These are phyloP conservation scores for Mariannaea sp. DNA, from an alignment of 2,329 filamentous ascomycete genomes.

Conservation along the genomic window DNA sequence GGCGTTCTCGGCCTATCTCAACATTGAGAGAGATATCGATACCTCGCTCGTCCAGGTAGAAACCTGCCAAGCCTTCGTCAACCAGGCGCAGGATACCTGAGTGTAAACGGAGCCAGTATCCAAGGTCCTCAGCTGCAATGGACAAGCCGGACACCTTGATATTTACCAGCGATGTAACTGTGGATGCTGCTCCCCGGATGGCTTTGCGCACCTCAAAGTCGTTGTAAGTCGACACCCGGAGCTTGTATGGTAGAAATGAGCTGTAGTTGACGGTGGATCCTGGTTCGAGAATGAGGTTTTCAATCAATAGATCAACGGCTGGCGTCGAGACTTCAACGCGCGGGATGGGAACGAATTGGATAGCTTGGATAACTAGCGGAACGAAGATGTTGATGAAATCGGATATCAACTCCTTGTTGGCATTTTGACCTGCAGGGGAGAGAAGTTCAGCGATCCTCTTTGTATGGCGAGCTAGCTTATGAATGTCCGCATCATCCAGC, in stretches of 20 bases:
- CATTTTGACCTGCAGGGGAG: slow-evolving; percentile 65
- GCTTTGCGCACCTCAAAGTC: slow-evolving; percentile 85
- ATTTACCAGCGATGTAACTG: slow-evolving; percentile 71
- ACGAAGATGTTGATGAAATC: slow-evolving; percentile 82
- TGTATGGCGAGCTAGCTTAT: slow-evolving; percentile 69
- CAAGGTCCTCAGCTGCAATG: slow-evolving; percentile 81
- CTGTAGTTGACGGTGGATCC: slow-evolving; percentile 82
- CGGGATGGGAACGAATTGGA: slow-evolving; percentile 90
- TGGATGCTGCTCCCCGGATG: slow-evolving; percentile 63
- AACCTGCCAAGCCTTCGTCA: slow-evolving; percentile 84
- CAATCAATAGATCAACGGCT: slow-evolving; percentile 81
- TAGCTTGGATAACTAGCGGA: slow-evolving; percentile 73
- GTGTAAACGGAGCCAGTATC: slow-evolving; percentile 86
- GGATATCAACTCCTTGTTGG: slow-evolving; percentile 72
- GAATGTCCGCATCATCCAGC: slow-evolving; percentile 71
- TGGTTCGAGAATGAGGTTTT: slow-evolving; percentile 89
- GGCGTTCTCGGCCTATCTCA: slow-evolving; percentile 75
- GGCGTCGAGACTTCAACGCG: slow-evolving; percentile 86
- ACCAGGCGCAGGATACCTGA: slow-evolving; percentile 74
- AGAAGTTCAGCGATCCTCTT: slow-evolving; percentile 71
- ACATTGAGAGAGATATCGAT: slow-evolving; percentile 86
- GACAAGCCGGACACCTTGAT: slow-evolving; percentile 84
- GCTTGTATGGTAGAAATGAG: slow-evolving; percentile 85
- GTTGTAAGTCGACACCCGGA: slow-evolving; percentile 83
- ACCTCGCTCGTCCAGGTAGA: slow-evolving; percentile 83